Evolutionary conservation across 1,284 basidiomycete genomes (phyloP).

Genomic region (Malassezia vespertilionis): DNA sequence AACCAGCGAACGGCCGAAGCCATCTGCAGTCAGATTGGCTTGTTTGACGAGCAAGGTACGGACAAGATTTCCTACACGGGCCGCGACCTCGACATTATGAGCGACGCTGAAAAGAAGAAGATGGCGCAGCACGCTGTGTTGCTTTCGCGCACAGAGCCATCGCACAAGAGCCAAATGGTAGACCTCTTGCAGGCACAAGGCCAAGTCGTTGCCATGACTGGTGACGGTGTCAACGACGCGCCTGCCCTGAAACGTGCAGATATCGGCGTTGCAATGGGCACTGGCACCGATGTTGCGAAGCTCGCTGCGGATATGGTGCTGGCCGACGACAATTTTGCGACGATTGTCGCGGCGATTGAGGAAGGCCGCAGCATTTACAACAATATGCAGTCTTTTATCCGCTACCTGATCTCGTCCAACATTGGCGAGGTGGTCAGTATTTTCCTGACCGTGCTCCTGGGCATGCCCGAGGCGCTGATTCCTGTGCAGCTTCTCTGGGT

Average conservation of each 20-base stretch:
- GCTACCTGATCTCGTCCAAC: constrained; percentile 74
- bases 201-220: constrained; percentile 84
- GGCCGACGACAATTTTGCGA: constrained; percentile 51
- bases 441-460: constrained; percentile 88
- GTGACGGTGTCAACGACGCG: constrained; percentile 50
- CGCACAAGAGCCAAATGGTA: constrained; percentile 87
- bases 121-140: constrained; percentile 77
- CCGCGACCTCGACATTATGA: constrained; percentile 73
- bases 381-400: constrained; percentile 96
- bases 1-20: constrained; percentile 96
- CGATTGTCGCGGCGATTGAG: constrained; percentile 54
- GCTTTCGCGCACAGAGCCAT: constrained; percentile 87
- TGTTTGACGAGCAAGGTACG: constrained; percentile 57
- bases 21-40: constrained; percentile 88
- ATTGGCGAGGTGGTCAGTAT: constrained; percentile 97
- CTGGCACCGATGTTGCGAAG: constrained; percentile 50
- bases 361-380: constrained; percentile 96
- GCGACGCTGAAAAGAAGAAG: constrained; percentile 61
- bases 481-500: constrained; percentile 90
- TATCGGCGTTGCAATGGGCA: constrained; percentile 51
- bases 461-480: constrained; percentile 96
- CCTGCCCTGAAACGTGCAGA: constrained; percentile 49
- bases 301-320: constrained; percentile 51
- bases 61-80: constrained; percentile 73
- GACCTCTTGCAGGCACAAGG: constrained; percentile 86